Conservation (phyloP, 2,329 filamentous ascomycete genomes). For the Sporothrix phasma region DNA sequence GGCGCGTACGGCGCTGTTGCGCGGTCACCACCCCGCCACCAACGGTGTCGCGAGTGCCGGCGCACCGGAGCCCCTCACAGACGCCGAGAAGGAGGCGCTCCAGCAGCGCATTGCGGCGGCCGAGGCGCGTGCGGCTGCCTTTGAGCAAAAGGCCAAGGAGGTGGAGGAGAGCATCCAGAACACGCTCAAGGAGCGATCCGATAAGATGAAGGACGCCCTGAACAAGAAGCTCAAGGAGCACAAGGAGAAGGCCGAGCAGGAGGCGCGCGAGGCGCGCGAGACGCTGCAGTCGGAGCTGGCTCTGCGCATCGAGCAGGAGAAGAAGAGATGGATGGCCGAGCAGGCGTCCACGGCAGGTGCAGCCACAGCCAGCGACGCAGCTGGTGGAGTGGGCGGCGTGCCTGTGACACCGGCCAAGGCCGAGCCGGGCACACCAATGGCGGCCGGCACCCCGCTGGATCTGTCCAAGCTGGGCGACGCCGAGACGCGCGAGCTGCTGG, state of each 20-base stretch:
- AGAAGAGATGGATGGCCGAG: constrained; percentile 51
- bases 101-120: constrained; percentile 52
- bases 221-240: constrained; percentile 63
- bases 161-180: constrained; percentile 52
- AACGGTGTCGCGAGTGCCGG: constrained; percentile 20
- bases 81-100: constrained; percentile 50
- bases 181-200: constrained; percentile 54
- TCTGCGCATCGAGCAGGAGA: constrained; percentile 51
- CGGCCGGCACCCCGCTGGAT: constrained; percentile 26
- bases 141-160: constrained; percentile 53
- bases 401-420: constrained; percentile 11
- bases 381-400: not conserved
- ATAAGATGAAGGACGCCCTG: constrained; percentile 58
- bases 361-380: not conserved
- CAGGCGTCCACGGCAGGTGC: constrained; percentile 22
- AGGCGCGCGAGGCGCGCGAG: constrained; percentile 42
- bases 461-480: constrained; percentile 42
- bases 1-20: constrained; percentile 21
- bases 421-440: constrained; percentile 24
- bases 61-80: constrained; percentile 30
- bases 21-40: no score
- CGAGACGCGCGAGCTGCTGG: constrained; percentile 47
- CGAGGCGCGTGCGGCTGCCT: constrained; percentile 52
- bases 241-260: constrained; percentile 40
- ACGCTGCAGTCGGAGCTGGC: constrained; percentile 38